Evolutionary conservation across 2,329 filamentous ascomycete genomes (phyloP).

Genomic region (Fusarium multiceps): DNA sequence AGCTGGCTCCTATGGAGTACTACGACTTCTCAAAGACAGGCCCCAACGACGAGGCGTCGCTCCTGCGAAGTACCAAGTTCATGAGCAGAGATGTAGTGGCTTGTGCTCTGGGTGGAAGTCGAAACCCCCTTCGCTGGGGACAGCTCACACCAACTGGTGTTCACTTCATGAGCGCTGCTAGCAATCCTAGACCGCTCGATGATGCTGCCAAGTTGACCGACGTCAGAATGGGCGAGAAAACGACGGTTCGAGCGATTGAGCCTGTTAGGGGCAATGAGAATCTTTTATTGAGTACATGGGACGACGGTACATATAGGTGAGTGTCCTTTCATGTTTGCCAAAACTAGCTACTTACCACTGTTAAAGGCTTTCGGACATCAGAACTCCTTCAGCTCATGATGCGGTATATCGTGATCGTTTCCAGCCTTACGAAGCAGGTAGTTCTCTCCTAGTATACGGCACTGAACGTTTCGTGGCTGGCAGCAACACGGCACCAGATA

Average conservation of each 20-base stretch:
- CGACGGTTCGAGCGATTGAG: constrained; percentile 60
- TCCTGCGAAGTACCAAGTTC: constrained; percentile 56
- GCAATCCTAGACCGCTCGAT: constrained; percentile 41
- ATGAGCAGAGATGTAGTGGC: constrained; percentile 59
- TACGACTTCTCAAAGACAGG: constrained; percentile 44
- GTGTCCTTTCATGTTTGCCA: neutral
- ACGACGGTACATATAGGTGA: constrained; percentile 61
- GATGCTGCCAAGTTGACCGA: constrained; percentile 34
- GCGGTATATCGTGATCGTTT: constrained; percentile 65
- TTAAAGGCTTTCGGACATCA: constrained; percentile 60
- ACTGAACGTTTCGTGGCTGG: constrained; percentile 63
- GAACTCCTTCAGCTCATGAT: constrained; percentile 60
- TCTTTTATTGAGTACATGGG: constrained; percentile 64
- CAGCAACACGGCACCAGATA: constrained; percentile 54
- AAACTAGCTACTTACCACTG: neutral
- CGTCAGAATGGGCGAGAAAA: constrained; percentile 49
- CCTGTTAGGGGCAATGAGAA: constrained; percentile 55
- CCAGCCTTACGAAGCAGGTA: constrained; percentile 58
- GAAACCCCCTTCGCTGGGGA: constrained; percentile 59
- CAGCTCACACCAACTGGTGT: constrained; percentile 59
- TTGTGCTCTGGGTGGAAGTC: constrained; percentile 57
- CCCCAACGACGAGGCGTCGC: constrained; percentile 37
- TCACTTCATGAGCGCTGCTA: constrained; percentile 51
- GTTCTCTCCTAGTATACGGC: constrained; percentile 62
- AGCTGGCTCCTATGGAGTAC: constrained; percentile 37